Base-by-base conservation (phyloP, 1,284 basidiomycete genomes). In the Microbotryum lychnidis-dioicae region DNA sequence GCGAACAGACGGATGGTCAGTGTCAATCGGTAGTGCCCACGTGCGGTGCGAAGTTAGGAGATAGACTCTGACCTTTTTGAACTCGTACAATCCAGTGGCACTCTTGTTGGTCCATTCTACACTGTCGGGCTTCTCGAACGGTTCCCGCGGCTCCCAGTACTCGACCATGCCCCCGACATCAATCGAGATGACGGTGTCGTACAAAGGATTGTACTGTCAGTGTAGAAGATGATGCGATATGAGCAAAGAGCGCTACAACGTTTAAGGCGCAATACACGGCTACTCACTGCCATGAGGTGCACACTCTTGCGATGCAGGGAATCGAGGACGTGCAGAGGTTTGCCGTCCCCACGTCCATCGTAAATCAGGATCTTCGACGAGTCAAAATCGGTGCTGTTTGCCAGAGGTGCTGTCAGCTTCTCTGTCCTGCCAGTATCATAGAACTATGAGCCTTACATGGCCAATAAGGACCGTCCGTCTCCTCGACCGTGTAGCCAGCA, bases 161-260 rank as follows among this genome's bases (percentile, higher is more conserved):
- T 99, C 96, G 56, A 99, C 78, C 73, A 98, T 96, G 0, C 96
- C 96, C 16, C 83, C 85, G 73, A 93, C 87, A 72, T 99, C 96
- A 4, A 91, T 91, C 5, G 94, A 97, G 10, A 99, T 81, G 21
- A 97, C 91, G 10, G 87, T 88, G 73, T 97, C 87, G 74, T 87
- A 93, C 70, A 81, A 81, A 66, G 93, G 84, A 64, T 89, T 92
- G 78, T 92, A 98, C 90, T 96, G 66, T 20, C 66, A 37, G 54
- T 46, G 61, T 20, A 63, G 57, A 49, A 58, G n/a, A 52, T 51
- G 56, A 47, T 53, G 44, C 31, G 5, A 37, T 8, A 33, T 29
- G 46, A 56, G 21, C 9, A 44, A 33, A 8, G 27, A 27, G 27
- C 1, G 33, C 25, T 44, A 81, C 88, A 91, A 90, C 23, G 84